These are phyloP conservation scores for Eutrema heterophyllum DNA, from an alignment of 345 rosid species.

Conservation along the genomic window DNA sequence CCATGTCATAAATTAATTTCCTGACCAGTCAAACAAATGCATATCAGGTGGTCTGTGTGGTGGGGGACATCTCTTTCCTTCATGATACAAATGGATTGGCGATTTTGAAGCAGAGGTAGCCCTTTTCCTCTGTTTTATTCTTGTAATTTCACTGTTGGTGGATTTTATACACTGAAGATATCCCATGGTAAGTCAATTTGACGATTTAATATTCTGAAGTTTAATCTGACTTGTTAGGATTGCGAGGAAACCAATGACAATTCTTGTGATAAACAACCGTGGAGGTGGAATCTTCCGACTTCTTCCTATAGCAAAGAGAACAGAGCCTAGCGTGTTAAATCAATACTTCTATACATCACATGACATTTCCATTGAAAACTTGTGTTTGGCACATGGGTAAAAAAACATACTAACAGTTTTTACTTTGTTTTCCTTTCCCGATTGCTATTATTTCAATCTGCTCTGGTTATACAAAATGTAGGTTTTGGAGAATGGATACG, in stretches of 20 bases:
- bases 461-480: constrained; percentile 1
- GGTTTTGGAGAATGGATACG: background rate
- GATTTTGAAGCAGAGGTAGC: constrained; percentile 68
- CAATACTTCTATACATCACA: constrained; percentile 86
- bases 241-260: constrained; percentile 72
- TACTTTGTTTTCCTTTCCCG: constrained; percentile 5
- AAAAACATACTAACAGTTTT: background rate
- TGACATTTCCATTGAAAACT: constrained; percentile 61
- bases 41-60: constrained; percentile 62
- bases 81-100: constrained; percentile 97
- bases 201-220: background rate
- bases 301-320: constrained; percentile 79
- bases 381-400: constrained; percentile 92
- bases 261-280: constrained; percentile 83
- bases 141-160: constrained; percentile 1
- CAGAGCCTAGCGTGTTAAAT: constrained; percentile 60
- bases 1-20: background rate
- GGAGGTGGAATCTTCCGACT: constrained; percentile 98
- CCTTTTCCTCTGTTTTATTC: background rate
- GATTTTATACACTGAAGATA: background rate
- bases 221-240: constrained; percentile 39
- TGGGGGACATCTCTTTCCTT: constrained; percentile 93
- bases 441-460: background rate
- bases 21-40: constrained; percentile 2
- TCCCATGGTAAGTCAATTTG: constrained; percentile 4